Conservation (phyloP, 371 early-diverging fungal genomes). For the Sporodiniella umbellata region DNA sequence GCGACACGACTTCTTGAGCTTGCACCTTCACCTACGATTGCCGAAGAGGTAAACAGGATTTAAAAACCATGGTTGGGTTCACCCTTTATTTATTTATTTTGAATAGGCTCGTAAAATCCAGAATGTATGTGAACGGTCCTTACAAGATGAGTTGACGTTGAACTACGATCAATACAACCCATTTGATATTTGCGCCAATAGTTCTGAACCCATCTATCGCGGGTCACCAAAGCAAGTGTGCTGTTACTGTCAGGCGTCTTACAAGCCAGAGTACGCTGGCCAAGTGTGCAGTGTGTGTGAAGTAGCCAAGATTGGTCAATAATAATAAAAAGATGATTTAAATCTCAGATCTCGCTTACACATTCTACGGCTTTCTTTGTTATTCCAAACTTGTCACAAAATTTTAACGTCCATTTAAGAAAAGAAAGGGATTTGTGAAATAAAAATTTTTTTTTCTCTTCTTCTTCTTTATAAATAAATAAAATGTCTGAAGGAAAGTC, state of each 20-base stretch:
- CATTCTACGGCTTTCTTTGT: conserved; percentile 28
- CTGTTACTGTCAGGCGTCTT: conserved; percentile 86
- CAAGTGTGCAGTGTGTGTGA: conserved; percentile 84
- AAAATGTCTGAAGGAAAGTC: conserved; percentile 57
- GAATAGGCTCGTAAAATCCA: conserved; percentile 79
- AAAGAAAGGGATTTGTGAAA: no score
- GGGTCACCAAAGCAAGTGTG: conserved; percentile 77
- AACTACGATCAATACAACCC: conserved; percentile 94
- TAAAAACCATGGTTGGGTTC: no score
- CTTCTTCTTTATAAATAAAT: conserved; percentile 12
- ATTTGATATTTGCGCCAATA: conserved; percentile 78
- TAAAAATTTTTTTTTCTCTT: conserved; percentile 7
- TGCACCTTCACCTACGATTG: conserved; percentile 72
- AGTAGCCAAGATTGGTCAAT: conserved; percentile 59
- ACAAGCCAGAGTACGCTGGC: conserved; percentile 77
- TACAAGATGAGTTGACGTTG: conserved; percentile 77
- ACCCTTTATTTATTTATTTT: no score
- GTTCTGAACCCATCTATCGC: conserved; percentile 84
- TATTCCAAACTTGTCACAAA: conserved; percentile 31
- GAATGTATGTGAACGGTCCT: conserved; percentile 71
- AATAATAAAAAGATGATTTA: conserved; percentile 4
- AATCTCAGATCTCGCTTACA: not conserved
- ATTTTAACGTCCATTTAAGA: conserved; percentile 9
- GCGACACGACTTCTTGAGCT: conserved; percentile 87
- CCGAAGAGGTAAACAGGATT: conserved; percentile 58